These are phyloP conservation scores for Colletotrichum paranaense DNA, from an alignment of 2,329 filamentous ascomycete species.

Conservation along the genomic window DNA sequence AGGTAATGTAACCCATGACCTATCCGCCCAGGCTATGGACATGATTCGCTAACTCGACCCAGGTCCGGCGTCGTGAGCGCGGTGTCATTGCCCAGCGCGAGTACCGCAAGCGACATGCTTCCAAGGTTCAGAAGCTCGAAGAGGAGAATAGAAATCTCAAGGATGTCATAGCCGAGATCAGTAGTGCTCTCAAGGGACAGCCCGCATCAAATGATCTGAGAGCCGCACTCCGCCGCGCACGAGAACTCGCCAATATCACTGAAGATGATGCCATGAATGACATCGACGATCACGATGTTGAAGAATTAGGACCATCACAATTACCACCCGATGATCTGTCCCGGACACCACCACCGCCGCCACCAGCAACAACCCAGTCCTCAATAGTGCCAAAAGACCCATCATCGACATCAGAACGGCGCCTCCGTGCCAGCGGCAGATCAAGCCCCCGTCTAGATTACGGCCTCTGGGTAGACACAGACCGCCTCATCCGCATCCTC, in stretches of 20 bases:
- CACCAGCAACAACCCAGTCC: not conserved
- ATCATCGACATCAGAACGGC: not conserved
- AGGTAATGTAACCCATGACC: not conserved
- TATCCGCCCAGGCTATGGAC: not conserved
- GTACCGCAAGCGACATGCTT: constrained; percentile 39
- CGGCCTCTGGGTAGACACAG: constrained; percentile 32
- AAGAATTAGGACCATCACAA: not conserved
- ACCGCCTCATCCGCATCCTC: constrained; percentile 21
- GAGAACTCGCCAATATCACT: constrained; percentile 6
- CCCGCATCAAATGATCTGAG: not conserved
- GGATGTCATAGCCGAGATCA: constrained; percentile 25
- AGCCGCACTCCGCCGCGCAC: constrained; percentile 1
- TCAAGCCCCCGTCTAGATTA: constrained; percentile 32
- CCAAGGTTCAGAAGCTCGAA: constrained; percentile 37
- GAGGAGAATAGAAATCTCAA: constrained; percentile 37
- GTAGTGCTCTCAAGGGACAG: not conserved
- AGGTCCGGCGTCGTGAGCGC: constrained; percentile 33
- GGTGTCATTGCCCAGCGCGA: constrained; percentile 39
- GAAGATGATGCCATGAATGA: not conserved
- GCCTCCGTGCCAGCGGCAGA: not conserved
- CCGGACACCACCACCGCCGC: not conserved
- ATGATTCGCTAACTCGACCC: constrained; percentile 1
- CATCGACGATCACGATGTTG: not conserved
- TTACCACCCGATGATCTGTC: not conserved
- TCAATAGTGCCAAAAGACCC: accelerated